Evolutionary conservation across 2,329 filamentous ascomycete species (phyloP).

Genomic region (Nigrograna mackinnonii): DNA sequence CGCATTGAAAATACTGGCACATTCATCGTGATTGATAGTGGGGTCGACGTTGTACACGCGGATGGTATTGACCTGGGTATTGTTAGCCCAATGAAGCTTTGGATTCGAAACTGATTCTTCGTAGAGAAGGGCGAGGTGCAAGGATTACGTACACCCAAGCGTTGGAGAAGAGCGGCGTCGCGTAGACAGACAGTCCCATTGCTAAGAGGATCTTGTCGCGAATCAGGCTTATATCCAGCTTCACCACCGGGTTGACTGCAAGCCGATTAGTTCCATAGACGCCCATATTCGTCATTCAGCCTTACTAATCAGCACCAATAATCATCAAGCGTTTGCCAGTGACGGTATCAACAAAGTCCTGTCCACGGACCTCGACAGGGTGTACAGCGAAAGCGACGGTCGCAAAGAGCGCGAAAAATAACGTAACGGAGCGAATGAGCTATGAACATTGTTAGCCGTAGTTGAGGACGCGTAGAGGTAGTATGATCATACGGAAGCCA

Average conservation of each 20-base stretch:
- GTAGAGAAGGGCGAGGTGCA: neutral
- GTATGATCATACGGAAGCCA: no score
- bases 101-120: neutral
- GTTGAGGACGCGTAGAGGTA: no score
- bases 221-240: slow-evolving; percentile 56
- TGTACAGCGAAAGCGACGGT: slow-evolving; percentile 56
- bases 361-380: slow-evolving; percentile 59
- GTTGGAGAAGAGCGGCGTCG: slow-evolving; percentile 67
- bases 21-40: slow-evolving; percentile 62
- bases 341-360: slow-evolving; percentile 64
- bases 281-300: neutral
- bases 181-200: slow-evolving; percentile 62
- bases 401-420: slow-evolving; percentile 36
- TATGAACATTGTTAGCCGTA: no score
- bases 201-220: slow-evolving; percentile 58
- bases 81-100: neutral
- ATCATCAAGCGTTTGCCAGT: slow-evolving; percentile 64
- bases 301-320: slow-evolving; percentile 62
- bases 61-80: slow-evolving; percentile 60
- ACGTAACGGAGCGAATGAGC: slow-evolving; percentile 17
- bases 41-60: slow-evolving; percentile 68
- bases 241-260: slow-evolving; percentile 65
- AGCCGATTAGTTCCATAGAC: neutral
- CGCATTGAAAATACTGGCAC: slow-evolving; percentile 66
- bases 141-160: slow-evolving; percentile 54